Conservation (phyloP, 768 basidiomycete genomes). For the Phanerodontia chrysosporium region DNA sequence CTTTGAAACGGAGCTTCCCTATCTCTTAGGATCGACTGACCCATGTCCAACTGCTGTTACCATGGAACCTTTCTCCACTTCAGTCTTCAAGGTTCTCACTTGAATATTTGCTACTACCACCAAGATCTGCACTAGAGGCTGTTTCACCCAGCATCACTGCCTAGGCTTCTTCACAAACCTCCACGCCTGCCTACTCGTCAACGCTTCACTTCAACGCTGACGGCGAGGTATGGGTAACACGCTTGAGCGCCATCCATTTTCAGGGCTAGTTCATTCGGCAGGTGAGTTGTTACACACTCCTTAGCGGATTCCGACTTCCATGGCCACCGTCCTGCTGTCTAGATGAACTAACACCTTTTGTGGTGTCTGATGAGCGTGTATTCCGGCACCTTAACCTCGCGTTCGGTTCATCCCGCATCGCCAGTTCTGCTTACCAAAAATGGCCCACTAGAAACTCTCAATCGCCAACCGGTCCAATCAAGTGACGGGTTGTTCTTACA, state of each 20-base stretch:
- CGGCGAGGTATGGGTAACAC: constrained; percentile 82
- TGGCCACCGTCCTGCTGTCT: constrained; percentile 87
- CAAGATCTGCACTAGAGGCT: constrained; percentile 84
- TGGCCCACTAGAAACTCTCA: constrained; percentile 71
- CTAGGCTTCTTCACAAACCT: constrained; percentile 77
- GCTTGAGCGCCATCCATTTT: constrained; percentile 90
- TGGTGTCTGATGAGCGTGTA: constrained; percentile 82
- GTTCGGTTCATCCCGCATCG: constrained; percentile 69
- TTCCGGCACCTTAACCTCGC: constrained; percentile 78
- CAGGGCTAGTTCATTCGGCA: constrained; percentile 89
- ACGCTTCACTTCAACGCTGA: constrained; percentile 66
- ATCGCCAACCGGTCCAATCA: constrained; percentile 47
- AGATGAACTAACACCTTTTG: constrained; percentile 83
- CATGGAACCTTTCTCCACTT: constrained; percentile 88
- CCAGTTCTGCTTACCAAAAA: constrained; percentile 73
- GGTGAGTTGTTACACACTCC: constrained; percentile 88
- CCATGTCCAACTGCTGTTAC: constrained; percentile 85
- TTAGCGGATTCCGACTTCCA: constrained; percentile 84
- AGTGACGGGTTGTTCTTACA: constrained; percentile 54
- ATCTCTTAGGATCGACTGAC: constrained; percentile 85
- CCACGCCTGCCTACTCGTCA: constrained; percentile 77
- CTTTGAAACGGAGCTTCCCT: too few species aligned
- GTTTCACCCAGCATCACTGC: constrained; percentile 71
- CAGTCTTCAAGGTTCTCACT: constrained; percentile 84
- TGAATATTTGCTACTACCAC: constrained; percentile 88